These are phyloP conservation scores for Talaromyces trachyspermus DNA, from an alignment of 495 filamentous ascomycete genomes.

Conservation along the genomic window DNA sequence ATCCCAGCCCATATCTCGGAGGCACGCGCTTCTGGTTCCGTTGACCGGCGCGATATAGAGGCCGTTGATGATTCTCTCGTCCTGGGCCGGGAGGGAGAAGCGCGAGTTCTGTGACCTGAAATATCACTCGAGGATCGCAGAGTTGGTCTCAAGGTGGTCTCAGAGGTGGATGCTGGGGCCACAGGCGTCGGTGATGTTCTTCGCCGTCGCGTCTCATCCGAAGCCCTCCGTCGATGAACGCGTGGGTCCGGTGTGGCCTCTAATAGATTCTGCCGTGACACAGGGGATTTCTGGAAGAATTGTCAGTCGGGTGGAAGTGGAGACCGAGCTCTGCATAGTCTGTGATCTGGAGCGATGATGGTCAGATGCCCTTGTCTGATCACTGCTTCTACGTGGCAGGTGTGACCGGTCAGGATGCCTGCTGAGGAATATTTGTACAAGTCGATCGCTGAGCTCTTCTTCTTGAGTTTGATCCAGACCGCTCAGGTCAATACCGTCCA, in stretches of 20 bases:
- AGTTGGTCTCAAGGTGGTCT: conserved; percentile 29
- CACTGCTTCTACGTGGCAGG: conserved; percentile 20
- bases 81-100: conserved; percentile 16
- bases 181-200: conserved; percentile 28
- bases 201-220: conserved; percentile 39
- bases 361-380: conserved; percentile 14
- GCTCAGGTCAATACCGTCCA: conserved; percentile 79
- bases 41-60: conserved; percentile 27
- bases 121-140: conserved; percentile 36
- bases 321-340: conserved; percentile 19
- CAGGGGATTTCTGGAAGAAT: conserved; percentile 39
- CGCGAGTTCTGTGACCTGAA: conserved; percentile 27
- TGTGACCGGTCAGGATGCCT: conserved; percentile 47
- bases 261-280: conserved; percentile 50
- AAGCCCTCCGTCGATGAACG: conserved; percentile 42
- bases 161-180: conserved; percentile 30
- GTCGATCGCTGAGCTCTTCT: conserved; percentile 79
- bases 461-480: conserved; percentile 70
- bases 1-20: conserved; percentile 25
- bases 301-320: conserved; percentile 12
- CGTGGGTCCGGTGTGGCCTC: conserved; percentile 32
- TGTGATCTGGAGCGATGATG: conserved; percentile 29
- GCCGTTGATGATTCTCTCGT: conserved; percentile 18
- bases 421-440: conserved; percentile 76
- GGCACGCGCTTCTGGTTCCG: conserved; percentile 30